Evolutionary conservation across 345 rosid species (phyloP).

Genomic region (Litchi chinensis): DNA sequence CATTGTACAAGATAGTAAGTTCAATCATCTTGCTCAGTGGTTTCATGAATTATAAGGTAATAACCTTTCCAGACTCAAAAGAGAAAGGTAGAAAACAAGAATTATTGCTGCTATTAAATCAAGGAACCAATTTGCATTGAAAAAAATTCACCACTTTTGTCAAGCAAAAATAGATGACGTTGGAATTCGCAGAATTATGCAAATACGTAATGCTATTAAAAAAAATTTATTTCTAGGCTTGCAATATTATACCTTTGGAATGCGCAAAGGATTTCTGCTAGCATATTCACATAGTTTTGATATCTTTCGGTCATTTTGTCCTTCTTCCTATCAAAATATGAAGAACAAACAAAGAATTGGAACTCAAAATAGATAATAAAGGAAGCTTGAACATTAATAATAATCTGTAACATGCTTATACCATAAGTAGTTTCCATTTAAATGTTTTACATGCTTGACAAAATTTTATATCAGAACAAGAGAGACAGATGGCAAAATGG

Average conservation of each 20-base stretch:
- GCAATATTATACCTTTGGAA: slow-evolving; percentile 73
- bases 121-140: neutral
- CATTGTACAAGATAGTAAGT: neutral
- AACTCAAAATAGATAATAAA: slow-evolving; percentile 8
- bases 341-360: slow-evolving; percentile 15
- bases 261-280: slow-evolving; percentile 83
- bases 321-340: slow-evolving; percentile 69
- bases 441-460: neutral
- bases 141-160: neutral
- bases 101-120: neutral
- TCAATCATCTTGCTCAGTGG: no score
- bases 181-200: slow-evolving; percentile 5
- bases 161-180: neutral
- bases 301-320: slow-evolving; percentile 86
- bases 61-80: neutral
- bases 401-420: neutral
- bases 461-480: neutral
- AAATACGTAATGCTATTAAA: neutral
- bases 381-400: neutral
- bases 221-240: slow-evolving; percentile 16
- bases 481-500: neutral
- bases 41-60: neutral
- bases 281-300: slow-evolving; percentile 96
- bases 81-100: neutral
- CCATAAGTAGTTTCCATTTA: neutral